Conservation (phyloP, 352 stramenopile genomes). For the Globisporangium recalcitrans region DNA sequence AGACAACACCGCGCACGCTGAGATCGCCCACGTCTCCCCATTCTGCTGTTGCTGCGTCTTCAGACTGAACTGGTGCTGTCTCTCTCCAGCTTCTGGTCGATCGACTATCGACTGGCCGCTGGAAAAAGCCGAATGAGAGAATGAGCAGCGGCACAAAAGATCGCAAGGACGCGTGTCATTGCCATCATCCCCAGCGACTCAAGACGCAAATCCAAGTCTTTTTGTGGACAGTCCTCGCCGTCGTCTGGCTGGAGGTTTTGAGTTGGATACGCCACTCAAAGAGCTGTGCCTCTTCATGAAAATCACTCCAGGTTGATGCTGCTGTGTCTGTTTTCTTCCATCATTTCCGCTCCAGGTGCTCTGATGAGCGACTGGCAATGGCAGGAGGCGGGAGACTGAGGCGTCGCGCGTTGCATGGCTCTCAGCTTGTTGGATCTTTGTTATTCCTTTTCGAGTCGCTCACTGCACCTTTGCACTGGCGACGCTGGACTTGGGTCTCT, state of each 20-base stretch:
- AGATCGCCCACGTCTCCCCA: background rate
- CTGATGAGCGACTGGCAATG: background rate
- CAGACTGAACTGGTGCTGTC: too few relatives aligned
- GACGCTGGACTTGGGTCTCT: background rate
- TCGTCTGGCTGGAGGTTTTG: background rate
- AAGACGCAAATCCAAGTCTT: background rate
- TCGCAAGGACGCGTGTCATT: background rate
- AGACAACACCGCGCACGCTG: background rate
- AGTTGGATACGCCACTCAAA: background rate
- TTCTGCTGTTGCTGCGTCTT: background rate
- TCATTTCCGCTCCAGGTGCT: background rate
- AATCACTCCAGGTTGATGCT: background rate
- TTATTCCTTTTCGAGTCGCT: background rate
- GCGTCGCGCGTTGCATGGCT: background rate
- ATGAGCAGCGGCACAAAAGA: background rate
- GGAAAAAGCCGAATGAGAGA: background rate
- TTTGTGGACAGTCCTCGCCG: background rate
- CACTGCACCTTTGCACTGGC: background rate
- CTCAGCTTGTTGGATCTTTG: background rate
- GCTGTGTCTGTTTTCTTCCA: background rate
- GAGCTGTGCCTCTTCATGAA: background rate
- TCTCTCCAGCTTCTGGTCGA: background rate
- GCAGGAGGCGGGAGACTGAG: background rate
- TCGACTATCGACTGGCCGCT: background rate
- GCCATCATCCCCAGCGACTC: background rate